Evolutionary conservation across 208 protist genomes (phyloP).

Genomic region (Sergeia podlipaevii): DNA sequence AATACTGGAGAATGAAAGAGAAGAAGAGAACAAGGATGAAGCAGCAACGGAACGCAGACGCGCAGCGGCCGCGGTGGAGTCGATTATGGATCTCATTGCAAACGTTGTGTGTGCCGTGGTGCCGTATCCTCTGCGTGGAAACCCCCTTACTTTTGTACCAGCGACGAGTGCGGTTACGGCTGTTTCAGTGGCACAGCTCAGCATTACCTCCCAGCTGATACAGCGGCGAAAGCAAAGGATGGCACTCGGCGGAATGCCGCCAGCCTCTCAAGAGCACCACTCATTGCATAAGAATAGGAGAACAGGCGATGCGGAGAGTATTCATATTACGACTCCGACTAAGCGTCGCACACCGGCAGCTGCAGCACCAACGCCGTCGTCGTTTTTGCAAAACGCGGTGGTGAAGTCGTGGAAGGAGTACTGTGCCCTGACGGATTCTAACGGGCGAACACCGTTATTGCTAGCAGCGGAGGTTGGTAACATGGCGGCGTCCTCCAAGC

Average conservation of each 20-base stretch:
- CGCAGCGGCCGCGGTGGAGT: no score
- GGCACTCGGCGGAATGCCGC: no score
- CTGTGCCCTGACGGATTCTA: slow-evolving; percentile 14
- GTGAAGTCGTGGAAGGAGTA: slow-evolving; percentile 4
- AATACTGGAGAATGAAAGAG: neutral
- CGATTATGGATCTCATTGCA: slow-evolving; percentile 1
- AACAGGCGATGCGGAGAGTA: no score
- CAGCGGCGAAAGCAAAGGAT: no score
- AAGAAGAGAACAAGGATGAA: slow-evolving; percentile 1
- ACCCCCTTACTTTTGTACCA: no score
- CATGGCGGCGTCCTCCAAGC: slow-evolving; percentile 1
- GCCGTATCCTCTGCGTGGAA: no score
- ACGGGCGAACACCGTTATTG: slow-evolving; percentile 22
- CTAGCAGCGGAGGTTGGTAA: slow-evolving; percentile 22
- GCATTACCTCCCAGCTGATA: no score
- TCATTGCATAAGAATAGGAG: no score
- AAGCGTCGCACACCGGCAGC: neutral
- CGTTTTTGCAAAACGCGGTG: neutral
- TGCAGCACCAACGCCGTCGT: neutral
- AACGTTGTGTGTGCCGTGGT: neutral
- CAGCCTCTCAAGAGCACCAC: no score
- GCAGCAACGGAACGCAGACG: neutral
- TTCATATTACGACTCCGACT: no score
- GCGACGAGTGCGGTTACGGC: no score
- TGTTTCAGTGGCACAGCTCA: no score